Base-by-base conservation (phyloP, 176 grass and related monocot genomes). In the Melocanna baccifera region DNA sequence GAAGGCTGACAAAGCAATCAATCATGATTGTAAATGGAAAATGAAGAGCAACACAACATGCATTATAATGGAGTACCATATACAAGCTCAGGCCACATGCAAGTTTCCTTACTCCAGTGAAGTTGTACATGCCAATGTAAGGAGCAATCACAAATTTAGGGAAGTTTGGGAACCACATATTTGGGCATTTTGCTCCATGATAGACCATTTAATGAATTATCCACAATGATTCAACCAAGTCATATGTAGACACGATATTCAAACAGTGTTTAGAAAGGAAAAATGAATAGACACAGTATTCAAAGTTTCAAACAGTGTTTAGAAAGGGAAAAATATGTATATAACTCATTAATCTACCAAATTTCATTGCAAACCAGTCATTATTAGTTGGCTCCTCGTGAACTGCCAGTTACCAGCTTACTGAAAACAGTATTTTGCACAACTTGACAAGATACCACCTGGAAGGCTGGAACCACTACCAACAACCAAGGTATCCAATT, bases 401-500 rank as follows among this genome's bases (percentile, higher is more conserved):
- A 78, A 20, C 25, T 22, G 41, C 58, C 58, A 69, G 47, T n/a
- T 26, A 62, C 56, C 37, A 77, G 37, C 20, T 30, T 78, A 37
- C 57, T 20, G 39, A 29, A 58, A 58, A 47, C 16, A 83, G 42
- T 74, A 73, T 47, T 63, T 47, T 74, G 42, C 55, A 22, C 43
- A 51, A 20, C 51, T 61, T 82, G 37, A 19, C 51, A 39, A 9
- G 75, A 50, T 74, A 72, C 18, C 81, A 15, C 43, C 15, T 83
- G 59, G 69, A 83, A 34, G 32, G 46, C 45, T 79, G 58, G 12
- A 75, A 30, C 15, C 28, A 42, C 15, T 61, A 39, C 19, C 53
- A 37, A 79, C 42, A 66, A 86, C 55, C 50, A 74, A 79, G 29
- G 37, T 57, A 56, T 51, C 72, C 71, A 53, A 75, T 42, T 84